These are phyloP conservation scores for Agaricus subrufescens DNA, from an alignment of 768 basidiomycete species.

Conservation along the genomic window DNA sequence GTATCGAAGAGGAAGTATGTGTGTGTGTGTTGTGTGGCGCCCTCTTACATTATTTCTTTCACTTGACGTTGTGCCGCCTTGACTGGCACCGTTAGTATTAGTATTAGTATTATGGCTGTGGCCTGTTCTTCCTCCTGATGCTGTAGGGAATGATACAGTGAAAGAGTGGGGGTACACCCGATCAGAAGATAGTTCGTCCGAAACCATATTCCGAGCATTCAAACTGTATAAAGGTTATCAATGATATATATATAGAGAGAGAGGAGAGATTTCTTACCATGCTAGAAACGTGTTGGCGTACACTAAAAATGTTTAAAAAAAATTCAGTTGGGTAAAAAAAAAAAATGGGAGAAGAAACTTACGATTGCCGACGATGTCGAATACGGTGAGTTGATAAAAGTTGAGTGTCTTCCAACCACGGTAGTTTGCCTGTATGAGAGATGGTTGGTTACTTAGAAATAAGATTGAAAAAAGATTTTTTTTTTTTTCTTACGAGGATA, in stretches of 20 bases:
- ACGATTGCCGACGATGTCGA: conserved; percentile 8
- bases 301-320: neutral
- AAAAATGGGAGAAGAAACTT: neutral
- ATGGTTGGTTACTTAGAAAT: too few species aligned
- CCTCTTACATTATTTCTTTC: neutral
- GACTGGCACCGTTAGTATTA: too few species aligned
- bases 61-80: too few species aligned
- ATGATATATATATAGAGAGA: too few species aligned
- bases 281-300: conserved; percentile 8
- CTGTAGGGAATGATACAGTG: neutral
- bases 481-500: neutral
- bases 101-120: too few species aligned
- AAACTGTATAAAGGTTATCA: neutral
- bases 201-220: conserved; percentile 8
- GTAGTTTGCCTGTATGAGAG: too few species aligned
- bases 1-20: too few species aligned
- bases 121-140: neutral
- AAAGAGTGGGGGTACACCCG: neutral
- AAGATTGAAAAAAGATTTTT: too few species aligned
- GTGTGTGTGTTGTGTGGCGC: neutral
- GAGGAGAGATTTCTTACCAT: neutral
- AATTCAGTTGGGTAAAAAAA: too few species aligned
- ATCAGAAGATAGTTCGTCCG: conserved; percentile 1
- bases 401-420: neutral
- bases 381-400: conserved; percentile 8